Evolutionary conservation across 306 rosid genomes (phyloP), one percentile per base, ranked within the genome.

Genomic region (Corylus americana): DNA sequence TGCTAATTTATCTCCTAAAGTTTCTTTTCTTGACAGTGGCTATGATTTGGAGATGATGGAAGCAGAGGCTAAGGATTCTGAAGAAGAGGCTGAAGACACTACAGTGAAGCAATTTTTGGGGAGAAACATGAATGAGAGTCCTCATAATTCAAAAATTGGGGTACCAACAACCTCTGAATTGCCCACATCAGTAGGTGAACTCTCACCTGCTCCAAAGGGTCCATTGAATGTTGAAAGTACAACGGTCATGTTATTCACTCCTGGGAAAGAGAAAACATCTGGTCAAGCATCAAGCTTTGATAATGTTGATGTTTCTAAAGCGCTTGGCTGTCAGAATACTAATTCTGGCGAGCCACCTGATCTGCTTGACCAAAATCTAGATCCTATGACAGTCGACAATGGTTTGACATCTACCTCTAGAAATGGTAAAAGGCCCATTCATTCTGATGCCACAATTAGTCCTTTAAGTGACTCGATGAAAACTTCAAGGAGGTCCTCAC

Each of bases 31-130:
- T 61, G 79, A 83, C 91, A 94, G 98, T 84, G 94, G 94, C 81
- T 89, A 84, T 82, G 99, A 91, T 80, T 79, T 92, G 83, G 96
- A 95, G 83, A 76, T 73, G 83, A 62, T 82, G 89, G 93, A 35
- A 77, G 92, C 83, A 71, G 96, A 91, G 83, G 99, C 99, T 47
- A 93, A 91, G 91, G 98, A 95, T 88, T 95, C 98, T 75, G 98
- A 95, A 69, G 98, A 90, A 20, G 97, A 91, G 85, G 85, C 82
- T 69, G 92, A 84, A 72, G 86, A 82, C 83, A 66, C 84, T 50
- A 57, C 66, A 79, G 58, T 77, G 73, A 90, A 66, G 83, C 78
- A 85, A 76, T 84, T 76, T 62, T 86, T 71, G 39, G 88, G 78
- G 74, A 79, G 76, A 75, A 82, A 54, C 71, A 67, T 55, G 61